Evolutionary conservation across 495 filamentous ascomycete species (phyloP), one percentile per base, ranked within the genome.

Genomic region (Penicillium coffeae): DNA sequence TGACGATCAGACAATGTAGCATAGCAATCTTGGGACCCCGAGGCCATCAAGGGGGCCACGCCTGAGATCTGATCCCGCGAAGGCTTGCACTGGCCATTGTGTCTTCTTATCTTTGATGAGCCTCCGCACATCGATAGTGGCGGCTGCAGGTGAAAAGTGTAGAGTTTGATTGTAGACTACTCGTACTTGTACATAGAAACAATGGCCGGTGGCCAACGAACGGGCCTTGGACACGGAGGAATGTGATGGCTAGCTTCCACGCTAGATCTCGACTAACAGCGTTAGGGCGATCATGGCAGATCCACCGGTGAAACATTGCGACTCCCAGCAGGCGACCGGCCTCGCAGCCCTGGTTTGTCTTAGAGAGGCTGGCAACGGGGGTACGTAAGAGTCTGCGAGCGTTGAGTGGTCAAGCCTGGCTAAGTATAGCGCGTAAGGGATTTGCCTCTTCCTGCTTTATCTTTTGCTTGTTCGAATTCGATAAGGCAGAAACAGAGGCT

Each of bases 271-370:
- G 35, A 21, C 51, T 61, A 61, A 46, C 45, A 51, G 47, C 30
- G 20, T 51, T 59, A 56, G 56, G 49, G 47, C 51, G 51, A 54
- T 62, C 56, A 54, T 51, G 20, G 21, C 14, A 34, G 50, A 58
- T 62, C 58, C 58, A 58, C 59, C 13, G 52, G 52, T 62, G 59
- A 62, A 56, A 62, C 59, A 59, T 50, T 56, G 46, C 56, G 54
- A 60, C 50, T 54, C 45, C 22, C 19, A 38, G 43, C 3, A 33
- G 19, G 25, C 25, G 25, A 30, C 10, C 4, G 25, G 5, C 25
- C 25, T 5, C 5, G 25, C 5, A 30, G 25, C 25, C 25, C 10
- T 30, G 25, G 25, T 30, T 49, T 45, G 46, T 42, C 43, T 41
- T 32, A 21, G n/a, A 20, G 10, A 30, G 25, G 25, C 25, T 30